Conservation (phyloP, 352 stramenopile genomes). For the Phytophthora idaei region DNA sequence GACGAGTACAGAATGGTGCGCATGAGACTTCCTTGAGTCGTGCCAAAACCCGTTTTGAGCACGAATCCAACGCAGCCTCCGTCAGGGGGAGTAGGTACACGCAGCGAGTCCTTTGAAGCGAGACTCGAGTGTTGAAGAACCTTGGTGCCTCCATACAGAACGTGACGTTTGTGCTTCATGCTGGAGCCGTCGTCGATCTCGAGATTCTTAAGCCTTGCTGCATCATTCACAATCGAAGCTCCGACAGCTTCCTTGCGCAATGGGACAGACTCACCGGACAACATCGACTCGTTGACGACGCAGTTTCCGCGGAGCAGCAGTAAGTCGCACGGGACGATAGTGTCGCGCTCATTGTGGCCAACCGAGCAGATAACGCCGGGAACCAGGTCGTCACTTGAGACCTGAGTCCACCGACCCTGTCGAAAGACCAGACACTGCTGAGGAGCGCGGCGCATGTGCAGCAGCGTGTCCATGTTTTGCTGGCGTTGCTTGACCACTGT, state of each 20-base stretch:
- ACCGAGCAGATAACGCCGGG: conserved; percentile 94
- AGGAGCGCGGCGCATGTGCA: conserved; percentile 90
- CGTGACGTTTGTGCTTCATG: conserved; percentile 86
- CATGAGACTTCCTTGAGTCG: conserved; percentile 97
- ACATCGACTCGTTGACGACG: conserved; percentile 98
- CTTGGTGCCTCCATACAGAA: conserved; percentile 93
- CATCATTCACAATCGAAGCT: conserved; percentile 64
- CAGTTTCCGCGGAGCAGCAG: conserved; percentile 95
- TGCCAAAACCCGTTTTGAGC: conserved; percentile 97
- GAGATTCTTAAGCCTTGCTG: conserved; percentile 75
- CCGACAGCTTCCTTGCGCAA: conserved; percentile 96
- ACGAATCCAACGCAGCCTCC: conserved; percentile 94
- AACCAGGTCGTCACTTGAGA: conserved; percentile 89
- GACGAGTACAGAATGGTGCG: conserved; percentile 98
- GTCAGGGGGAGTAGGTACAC: conserved; percentile 84
- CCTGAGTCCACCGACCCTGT: conserved; percentile 73
- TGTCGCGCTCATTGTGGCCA: conserved; percentile 75
- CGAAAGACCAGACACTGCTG: conserved; percentile 93
- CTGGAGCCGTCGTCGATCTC: conserved; percentile 79
- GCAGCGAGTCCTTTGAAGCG: conserved; percentile 37
- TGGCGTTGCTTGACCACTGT: conserved; percentile 95
- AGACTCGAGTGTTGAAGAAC: conserved; percentile 80
- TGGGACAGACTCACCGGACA: conserved; percentile 98
- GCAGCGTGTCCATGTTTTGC: conserved; percentile 94
- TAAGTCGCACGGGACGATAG: conserved; percentile 94